These are phyloP conservation scores for Mortierella sp. DNA, from an alignment of 371 early-diverging fungal genomes.

Conservation along the genomic window DNA sequence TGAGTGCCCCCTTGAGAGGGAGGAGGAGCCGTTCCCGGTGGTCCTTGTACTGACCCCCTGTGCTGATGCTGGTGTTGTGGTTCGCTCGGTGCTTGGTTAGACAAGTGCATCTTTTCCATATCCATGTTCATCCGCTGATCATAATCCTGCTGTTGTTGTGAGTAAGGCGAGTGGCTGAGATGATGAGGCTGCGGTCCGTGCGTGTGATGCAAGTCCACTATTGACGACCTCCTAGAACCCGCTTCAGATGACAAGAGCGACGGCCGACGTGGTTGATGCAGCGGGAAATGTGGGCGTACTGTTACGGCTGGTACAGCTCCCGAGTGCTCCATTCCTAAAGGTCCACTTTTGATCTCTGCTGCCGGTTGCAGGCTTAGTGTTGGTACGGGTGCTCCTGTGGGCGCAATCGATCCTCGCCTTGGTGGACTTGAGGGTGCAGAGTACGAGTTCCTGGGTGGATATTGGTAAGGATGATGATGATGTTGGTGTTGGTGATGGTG, in stretches of 20 bases:
- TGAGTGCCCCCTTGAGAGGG: conserved; percentile 13
- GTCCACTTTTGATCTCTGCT: conserved; percentile 42
- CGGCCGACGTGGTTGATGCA: conserved; percentile 50
- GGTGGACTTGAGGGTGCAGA: conserved; percentile 75
- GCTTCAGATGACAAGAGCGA: conserved; percentile 33
- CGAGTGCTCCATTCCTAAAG: conserved; percentile 14
- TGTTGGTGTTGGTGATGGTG: conserved; percentile 10
- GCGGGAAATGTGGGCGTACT: conserved; percentile 36
- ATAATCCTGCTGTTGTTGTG: conserved; percentile 38
- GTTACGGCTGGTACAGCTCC: not conserved
- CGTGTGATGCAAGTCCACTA: conserved; percentile 33
- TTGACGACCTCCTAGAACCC: conserved; percentile 40
- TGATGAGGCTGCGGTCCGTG: conserved; percentile 21
- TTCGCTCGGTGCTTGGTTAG: conserved; percentile 26
- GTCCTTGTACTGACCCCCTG: not conserved
- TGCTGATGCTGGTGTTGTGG: conserved; percentile 10
- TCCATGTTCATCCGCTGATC: conserved; percentile 46
- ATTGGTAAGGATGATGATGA: conserved; percentile 37
- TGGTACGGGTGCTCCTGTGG: conserved; percentile 19
- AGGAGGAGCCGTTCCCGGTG: conserved; percentile 8
- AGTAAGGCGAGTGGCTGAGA: conserved; percentile 15
- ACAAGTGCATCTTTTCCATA: conserved; percentile 49
- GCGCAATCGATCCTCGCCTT: conserved; percentile 43
- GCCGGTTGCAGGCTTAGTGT: conserved; percentile 45
- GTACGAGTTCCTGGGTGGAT: conserved; percentile 59